Evolutionary conservation across 495 filamentous ascomycete species (phyloP).

Genomic region (Talaromyces borbonicus): DNA sequence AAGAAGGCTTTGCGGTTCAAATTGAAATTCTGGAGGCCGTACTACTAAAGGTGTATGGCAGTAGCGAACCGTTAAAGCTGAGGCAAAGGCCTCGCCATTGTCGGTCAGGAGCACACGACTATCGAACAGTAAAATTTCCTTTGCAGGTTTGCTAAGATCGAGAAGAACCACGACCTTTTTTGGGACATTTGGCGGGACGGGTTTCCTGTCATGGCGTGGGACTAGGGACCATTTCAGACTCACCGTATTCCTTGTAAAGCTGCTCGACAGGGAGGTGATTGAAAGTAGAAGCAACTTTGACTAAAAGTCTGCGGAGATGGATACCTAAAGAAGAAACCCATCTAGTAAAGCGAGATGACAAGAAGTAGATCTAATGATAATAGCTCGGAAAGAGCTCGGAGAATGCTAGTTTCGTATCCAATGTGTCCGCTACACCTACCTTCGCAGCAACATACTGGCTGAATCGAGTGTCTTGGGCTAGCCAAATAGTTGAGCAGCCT

Average conservation of each 20-base stretch:
- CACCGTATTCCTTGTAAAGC: constrained; percentile 16
- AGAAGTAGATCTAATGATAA: background rate
- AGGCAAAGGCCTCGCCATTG: constrained; percentile 8
- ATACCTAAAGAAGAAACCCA: constrained; percentile 24
- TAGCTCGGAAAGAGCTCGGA: constrained; percentile 16
- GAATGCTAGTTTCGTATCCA: constrained; percentile 14
- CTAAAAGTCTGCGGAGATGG: constrained; percentile 27
- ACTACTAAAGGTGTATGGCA: constrained; percentile 7
- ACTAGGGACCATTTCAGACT: constrained; percentile 12
- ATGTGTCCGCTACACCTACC: constrained; percentile 16
- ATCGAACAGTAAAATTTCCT: constrained; percentile 5
- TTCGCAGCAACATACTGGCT: constrained; percentile 26
- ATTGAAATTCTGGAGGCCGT: constrained; percentile 24
- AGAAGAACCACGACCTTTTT: constrained; percentile 5
- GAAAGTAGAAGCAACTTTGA: constrained; percentile 25
- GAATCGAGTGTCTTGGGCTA: constrained; percentile 34
- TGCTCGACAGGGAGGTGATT: constrained; percentile 16
- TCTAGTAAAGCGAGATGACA: constrained; percentile 13
- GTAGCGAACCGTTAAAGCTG: constrained; percentile 7
- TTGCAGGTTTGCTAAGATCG: constrained; percentile 4
- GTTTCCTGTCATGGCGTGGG: constrained; percentile 4
- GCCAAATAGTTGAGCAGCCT: constrained; percentile 44
- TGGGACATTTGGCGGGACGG: constrained; percentile 9
- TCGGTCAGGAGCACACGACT: constrained; percentile 7
- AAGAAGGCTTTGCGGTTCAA: constrained; percentile 19